Evolutionary conservation across 106 monocot genomes (phyloP).

Genomic region (Amphibolis antarctica): DNA sequence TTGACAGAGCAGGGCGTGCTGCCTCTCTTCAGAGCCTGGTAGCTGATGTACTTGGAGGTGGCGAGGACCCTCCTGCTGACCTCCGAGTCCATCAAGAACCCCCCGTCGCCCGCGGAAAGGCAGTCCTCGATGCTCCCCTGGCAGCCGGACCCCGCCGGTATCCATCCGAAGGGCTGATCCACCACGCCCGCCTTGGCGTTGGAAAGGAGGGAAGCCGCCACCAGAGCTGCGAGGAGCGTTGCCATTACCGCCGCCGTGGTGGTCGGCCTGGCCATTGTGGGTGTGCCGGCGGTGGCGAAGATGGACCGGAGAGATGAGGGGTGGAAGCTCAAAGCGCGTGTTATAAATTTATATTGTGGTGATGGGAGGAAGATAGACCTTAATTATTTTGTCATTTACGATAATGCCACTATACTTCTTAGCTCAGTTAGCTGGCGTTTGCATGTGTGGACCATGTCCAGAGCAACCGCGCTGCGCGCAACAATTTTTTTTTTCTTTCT

Average conservation of each 20-base stretch:
- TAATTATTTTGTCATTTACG: no score
- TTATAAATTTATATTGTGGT: no score
- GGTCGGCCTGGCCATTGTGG: no score
- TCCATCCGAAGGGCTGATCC: neutral
- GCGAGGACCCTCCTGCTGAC: constrained; percentile 32
- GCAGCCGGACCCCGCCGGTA: neutral
- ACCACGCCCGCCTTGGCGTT: neutral
- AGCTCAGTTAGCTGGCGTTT: no score
- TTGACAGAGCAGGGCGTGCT: constrained; percentile 36
- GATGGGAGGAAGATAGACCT: no score
- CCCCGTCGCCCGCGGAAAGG: constrained; percentile 2
- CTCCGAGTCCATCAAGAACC: constrained; percentile 38
- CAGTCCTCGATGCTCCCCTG: neutral
- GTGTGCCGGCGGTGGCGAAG: no score
- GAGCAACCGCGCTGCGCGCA: no score
- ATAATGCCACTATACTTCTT: no score
- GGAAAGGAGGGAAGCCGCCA: neutral
- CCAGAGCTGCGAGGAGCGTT: neutral
- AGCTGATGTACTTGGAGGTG: constrained; percentile 41
- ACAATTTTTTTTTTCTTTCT: no score
- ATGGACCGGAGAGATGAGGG: no score
- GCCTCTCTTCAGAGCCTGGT: constrained; percentile 37
- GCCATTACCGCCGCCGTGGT: neutral
- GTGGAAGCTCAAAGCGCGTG: no score
- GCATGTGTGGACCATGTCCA: no score